Evolutionary conservation across 805 yeast species (phyloP).

Genomic region (Barnettozyma pratensis): DNA sequence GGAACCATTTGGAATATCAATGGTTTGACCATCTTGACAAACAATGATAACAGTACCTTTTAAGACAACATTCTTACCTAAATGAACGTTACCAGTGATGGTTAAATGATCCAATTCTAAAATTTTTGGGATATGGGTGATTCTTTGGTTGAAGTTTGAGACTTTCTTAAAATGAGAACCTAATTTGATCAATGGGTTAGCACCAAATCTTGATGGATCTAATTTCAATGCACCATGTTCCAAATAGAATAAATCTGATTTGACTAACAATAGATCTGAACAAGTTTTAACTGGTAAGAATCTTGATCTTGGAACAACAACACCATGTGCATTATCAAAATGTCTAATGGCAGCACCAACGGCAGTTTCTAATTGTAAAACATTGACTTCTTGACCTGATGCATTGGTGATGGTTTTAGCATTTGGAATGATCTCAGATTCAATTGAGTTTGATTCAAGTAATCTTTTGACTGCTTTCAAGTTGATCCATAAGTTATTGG

Average conservation of each 20-base stretch:
- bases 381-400: constrained; percentile 77
- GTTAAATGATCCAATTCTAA: constrained; percentile 96
- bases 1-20: constrained; percentile 96
- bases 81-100: constrained; percentile 90
- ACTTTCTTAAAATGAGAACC: constrained; percentile 98
- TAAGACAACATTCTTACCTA: constrained; percentile 85
- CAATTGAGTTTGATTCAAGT: constrained; percentile 75
- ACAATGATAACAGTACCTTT: constrained; percentile 98
- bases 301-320: constrained; percentile 96
- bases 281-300: constrained; percentile 98
- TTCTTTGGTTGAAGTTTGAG: constrained; percentile 80
- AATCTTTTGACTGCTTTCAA: constrained; percentile 90
- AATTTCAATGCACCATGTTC: constrained; percentile 87
- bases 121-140: constrained; percentile 93
- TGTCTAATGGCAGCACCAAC: constrained; percentile 99
- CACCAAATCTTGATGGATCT: constrained; percentile 81
- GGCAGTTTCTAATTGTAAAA: constrained; percentile 95
- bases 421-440: constrained; percentile 95
- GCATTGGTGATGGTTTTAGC: constrained; percentile 64
- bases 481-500: constrained; percentile 97
- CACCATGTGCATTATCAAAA: constrained; percentile 93
- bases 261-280: constrained; percentile 89
- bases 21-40: constrained; percentile 93
- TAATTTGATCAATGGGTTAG: constrained; percentile 90
- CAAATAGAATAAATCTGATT: constrained; percentile 87